A percentile compares a stretch with the other conserved stretches of the same genome.
Evolutionary conservation across 140 eudicot species (phyloP).

Genomic region (Senecio squalidus): DNA sequence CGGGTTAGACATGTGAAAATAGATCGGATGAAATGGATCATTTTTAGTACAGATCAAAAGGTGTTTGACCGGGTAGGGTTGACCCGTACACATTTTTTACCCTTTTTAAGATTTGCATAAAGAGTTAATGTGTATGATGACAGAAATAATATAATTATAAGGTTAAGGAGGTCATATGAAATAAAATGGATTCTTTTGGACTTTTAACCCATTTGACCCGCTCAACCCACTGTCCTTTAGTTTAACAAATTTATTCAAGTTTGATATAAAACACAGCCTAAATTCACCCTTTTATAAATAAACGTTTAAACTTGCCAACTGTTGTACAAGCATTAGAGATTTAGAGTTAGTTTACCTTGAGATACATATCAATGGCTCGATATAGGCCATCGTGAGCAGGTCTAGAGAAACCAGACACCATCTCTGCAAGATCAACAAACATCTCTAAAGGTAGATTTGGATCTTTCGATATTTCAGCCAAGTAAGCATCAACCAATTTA

Average conservation of each 20-base stretch:
- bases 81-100: background rate
- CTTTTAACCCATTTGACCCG: background rate
- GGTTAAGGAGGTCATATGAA: too few species aligned
- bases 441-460: slow-evolving; percentile 57
- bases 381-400: slow-evolving; percentile 82
- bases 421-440: slow-evolving; percentile 70
- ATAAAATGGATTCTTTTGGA: background rate
- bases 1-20: background rate
- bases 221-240: too few species aligned
- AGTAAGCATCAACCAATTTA: slow-evolving; percentile 75
- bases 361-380: slow-evolving; percentile 88
- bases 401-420: slow-evolving; percentile 60
- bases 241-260: too few species aligned
- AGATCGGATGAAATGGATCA: background rate
- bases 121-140: background rate
- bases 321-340: background rate
- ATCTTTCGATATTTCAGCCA: slow-evolving; percentile 80
- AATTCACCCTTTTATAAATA: too few species aligned
- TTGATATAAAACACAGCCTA: background rate
- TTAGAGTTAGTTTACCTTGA: slow-evolving; percentile 48
- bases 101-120: background rate
- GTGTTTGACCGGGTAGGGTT: background rate
- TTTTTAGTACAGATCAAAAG: background rate
- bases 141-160: background rate
- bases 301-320: too few species aligned